Base-by-base conservation (phyloP, 2,329 filamentous ascomycete species). In the Neospermospora avenae region DNA sequence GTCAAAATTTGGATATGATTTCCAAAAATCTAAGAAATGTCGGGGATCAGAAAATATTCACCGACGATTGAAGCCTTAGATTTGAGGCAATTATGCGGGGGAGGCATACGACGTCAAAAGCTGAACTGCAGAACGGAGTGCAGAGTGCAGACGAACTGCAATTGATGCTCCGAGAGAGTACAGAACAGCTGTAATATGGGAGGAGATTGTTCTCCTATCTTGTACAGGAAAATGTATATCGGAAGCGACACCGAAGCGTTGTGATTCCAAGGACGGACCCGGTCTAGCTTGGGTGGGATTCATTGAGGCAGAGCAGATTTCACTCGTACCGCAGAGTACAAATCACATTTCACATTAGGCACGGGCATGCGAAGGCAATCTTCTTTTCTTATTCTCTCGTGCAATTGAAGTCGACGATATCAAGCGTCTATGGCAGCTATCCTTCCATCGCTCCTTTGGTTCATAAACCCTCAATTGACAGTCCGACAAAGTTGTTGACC, bases 381-480 rank as follows among this genome's bases (percentile, higher is more conserved):
- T 69, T 70, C 66, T 66, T 72, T 71, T 71, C 61, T 65, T 67
- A 62, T 67, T 61, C 58, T 62, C 66, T 67, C 60, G 58, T 62
- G 67, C 58, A 66, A 65, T 64, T 67, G 68, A 69, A 72, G 68
- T 67, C 65, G 57, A 64, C 59, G 68, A 65, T 54, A 57, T 69
- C 63, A 60, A 68, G 71, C 69, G 71, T 73, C 72, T 64, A 57
- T 56, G 69, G 71, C 71, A 71, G 68, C 71, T 65, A 66, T 66
- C 63, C 46, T 67, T 61, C 70, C 55, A 67, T 61, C 62, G 58
- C 68, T 70, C 63, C 66, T 54, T 31, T 68, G 53, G 28, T 70
- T 69, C 59, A 64, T 65, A 72, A 72, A 73, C 65, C 63, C 67
- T 68, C 64, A 66, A 65, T 68, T 64, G 56, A 71, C 70, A 71